Base-by-base conservation (phyloP, 2,329 filamentous ascomycete species). In the Verticillium alfalfae region DNA sequence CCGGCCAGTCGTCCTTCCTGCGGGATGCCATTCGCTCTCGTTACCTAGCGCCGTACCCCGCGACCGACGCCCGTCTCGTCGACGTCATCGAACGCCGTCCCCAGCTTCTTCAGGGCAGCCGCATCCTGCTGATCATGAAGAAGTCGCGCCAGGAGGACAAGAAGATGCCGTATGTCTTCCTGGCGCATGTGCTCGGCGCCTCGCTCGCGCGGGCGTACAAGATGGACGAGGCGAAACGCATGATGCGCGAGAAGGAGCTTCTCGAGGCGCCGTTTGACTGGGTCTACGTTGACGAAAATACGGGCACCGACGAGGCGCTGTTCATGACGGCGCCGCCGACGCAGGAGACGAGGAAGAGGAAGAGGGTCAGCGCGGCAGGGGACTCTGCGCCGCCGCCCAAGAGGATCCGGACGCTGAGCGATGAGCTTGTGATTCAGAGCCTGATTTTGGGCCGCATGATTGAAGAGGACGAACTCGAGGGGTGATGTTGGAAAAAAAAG, bases 381-480 rank as follows among this genome's bases (percentile, higher is more conserved):
- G 60, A 67, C 4, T 70, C 71, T 10, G 69, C 63, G 34, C 70
- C 76, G 16, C 70, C 76, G 54, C 77, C 81, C 13, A 79, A 82
- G 67, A 83, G 76, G 63, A 79, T 93, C 41, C 84, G 83, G 65
- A 83, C 95, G 55, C 84, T 96, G 59, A 89, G 88, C 61, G 89
- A 96, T 72, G 94, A 98, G 75, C 87, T 94, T 71, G 87, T 98
- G 26, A 88, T 96, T 61, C 94, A 99, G 79, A 97, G 93, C 73
- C 78, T 98, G 63, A 97, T 99, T 65, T 73, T 97, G 58, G 94
- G 93, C 1, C 85, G 87, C 64, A 76, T 97, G 67, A 84, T 93
- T 59, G 88, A 91, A 64, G 84, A 86, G 58, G 81, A 77, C 13
- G 82, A 86, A 66, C 69, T 79, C 13, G 64, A 65, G 37, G 61